Evolutionary conservation across 352 stramenopile genomes (phyloP).

Genomic region (Nothophytophthora sp.): DNA sequence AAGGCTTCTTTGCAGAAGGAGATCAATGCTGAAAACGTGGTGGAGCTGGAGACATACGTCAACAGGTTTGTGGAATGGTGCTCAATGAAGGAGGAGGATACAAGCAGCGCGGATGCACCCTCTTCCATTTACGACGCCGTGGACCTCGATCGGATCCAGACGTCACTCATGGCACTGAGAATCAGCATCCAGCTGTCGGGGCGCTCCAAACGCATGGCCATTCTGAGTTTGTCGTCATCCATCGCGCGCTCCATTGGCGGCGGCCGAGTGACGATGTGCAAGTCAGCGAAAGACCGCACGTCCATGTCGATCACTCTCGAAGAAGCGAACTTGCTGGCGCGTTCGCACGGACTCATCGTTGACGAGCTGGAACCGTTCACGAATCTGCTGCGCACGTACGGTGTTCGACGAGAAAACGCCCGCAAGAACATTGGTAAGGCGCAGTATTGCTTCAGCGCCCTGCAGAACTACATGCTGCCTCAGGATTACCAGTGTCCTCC

Average conservation of each 20-base stretch:
- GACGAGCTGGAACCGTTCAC: slow-evolving; percentile 63
- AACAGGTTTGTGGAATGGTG: slow-evolving; percentile 40
- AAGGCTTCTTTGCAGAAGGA: slow-evolving; percentile 76
- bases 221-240: slow-evolving; percentile 73
- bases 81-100: slow-evolving; percentile 23
- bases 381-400: slow-evolving; percentile 68
- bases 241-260: slow-evolving; percentile 83
- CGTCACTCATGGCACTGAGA: slow-evolving; percentile 37
- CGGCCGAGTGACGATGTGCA: slow-evolving; percentile 95
- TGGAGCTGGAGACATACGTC: slow-evolving; percentile 61
- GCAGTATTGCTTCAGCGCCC: slow-evolving; percentile 81
- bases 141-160: slow-evolving; percentile 33
- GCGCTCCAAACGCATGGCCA: slow-evolving; percentile 78
- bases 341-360: slow-evolving; percentile 49
- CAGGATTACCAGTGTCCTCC: slow-evolving; percentile 78
- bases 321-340: slow-evolving; percentile 70
- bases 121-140: slow-evolving; percentile 25
- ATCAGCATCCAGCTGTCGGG: slow-evolving; percentile 47
- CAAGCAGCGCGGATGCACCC: slow-evolving; percentile 8
- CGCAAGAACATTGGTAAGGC: slow-evolving; percentile 88
- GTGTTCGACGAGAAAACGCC: slow-evolving; percentile 81
- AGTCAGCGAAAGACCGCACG: slow-evolving; percentile 97
- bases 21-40: slow-evolving; percentile 80
- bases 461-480: slow-evolving; percentile 86
- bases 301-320: slow-evolving; percentile 98